Conservation (phyloP, 2,329 filamentous ascomycete species). For the Cordyceps farinosa region DNA sequence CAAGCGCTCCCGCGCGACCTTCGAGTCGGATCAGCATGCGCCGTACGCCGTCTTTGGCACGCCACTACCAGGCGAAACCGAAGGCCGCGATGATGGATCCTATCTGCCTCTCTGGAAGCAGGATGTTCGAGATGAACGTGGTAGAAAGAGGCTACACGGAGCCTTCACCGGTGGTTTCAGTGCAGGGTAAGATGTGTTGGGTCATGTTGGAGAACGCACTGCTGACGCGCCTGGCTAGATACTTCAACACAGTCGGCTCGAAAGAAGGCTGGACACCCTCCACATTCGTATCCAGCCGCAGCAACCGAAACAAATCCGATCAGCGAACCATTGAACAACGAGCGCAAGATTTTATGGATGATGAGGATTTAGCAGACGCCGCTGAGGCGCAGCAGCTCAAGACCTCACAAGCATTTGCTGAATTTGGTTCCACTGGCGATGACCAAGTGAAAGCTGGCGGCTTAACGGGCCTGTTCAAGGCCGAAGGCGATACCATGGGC, state of each 20-base stretch:
- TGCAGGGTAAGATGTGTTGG: slow-evolving; percentile 66
- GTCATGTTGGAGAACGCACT: not conserved
- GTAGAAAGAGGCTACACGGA: slow-evolving; percentile 85
- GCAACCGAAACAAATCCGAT: slow-evolving; percentile 68
- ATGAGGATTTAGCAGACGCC: slow-evolving; percentile 86
- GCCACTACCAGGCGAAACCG: slow-evolving; percentile 74
- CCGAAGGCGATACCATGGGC: slow-evolving; percentile 79
- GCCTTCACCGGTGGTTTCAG: slow-evolving; percentile 97
- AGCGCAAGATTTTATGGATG: slow-evolving; percentile 93
- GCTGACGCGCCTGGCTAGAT: slow-evolving; percentile 48
- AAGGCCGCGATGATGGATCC: slow-evolving; percentile 81
- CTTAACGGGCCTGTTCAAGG: slow-evolving; percentile 65
- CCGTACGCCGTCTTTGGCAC: slow-evolving; percentile 81
- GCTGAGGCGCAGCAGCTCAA: slow-evolving; percentile 73
- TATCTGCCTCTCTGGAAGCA: slow-evolving; percentile 98
- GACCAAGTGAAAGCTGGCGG: slow-evolving; percentile 46
- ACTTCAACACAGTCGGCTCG: slow-evolving; percentile 96
- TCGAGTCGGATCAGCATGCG: slow-evolving; percentile 71
- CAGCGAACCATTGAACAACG: slow-evolving; percentile 49
- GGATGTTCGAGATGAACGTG: slow-evolving; percentile 89
- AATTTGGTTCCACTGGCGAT: slow-evolving; percentile 64
- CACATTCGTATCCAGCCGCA: slow-evolving; percentile 85
- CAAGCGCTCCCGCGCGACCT: slow-evolving; percentile 76
- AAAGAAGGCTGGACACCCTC: slow-evolving; percentile 97
- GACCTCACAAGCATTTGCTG: slow-evolving; percentile 70